phyloP scores from a whole-genome alignment of 2,329 filamentous ascomycete species.

The Cladosporium sp. region DNA sequence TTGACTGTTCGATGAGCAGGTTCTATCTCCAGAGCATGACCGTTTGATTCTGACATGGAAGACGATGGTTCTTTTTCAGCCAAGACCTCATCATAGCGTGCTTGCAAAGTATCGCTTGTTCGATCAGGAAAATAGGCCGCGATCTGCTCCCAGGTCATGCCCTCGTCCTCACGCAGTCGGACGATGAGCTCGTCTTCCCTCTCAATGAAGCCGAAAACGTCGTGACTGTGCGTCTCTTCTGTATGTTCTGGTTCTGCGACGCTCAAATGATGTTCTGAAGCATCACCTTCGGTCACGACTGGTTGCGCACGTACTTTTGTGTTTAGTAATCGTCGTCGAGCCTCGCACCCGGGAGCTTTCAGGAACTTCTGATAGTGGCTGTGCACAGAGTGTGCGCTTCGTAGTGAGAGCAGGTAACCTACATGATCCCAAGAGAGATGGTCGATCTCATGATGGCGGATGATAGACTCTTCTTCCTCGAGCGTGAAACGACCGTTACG shows the following conservation, averaged over 20 bases:
- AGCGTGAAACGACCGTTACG: constrained; percentile 20
- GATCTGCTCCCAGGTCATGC: constrained; percentile 18
- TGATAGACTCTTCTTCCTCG: constrained; percentile 36
- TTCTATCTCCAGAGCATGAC: not conserved
- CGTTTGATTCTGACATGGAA: not conserved
- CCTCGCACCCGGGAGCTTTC: constrained; percentile 6
- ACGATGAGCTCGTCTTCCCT: constrained; percentile 35
- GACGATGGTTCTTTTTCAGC: not conserved
- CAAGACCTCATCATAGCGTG: not conserved
- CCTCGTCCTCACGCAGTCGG: constrained; percentile 41
- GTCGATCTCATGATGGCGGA: constrained; percentile 44
- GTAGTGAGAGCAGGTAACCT: constrained; percentile 33
- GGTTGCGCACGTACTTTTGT: not conserved
- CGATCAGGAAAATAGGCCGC: constrained; percentile 13
- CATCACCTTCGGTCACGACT: not conserved
- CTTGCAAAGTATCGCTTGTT: not conserved
- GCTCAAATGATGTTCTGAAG: not conserved
- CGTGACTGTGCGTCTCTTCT: not conserved
- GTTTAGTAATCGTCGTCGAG: not conserved
- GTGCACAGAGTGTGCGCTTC: constrained; percentile 29
- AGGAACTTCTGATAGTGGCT: constrained; percentile 23
- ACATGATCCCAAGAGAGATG: constrained; percentile 39
- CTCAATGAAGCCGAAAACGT: constrained; percentile 29
- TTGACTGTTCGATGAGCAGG: not conserved
- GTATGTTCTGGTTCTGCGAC: not conserved